Evolutionary conservation across 2,329 filamentous ascomycete genomes (phyloP), one percentile per base, ranked within the genome.

Genomic region (Trichoderma simmonsii): DNA sequence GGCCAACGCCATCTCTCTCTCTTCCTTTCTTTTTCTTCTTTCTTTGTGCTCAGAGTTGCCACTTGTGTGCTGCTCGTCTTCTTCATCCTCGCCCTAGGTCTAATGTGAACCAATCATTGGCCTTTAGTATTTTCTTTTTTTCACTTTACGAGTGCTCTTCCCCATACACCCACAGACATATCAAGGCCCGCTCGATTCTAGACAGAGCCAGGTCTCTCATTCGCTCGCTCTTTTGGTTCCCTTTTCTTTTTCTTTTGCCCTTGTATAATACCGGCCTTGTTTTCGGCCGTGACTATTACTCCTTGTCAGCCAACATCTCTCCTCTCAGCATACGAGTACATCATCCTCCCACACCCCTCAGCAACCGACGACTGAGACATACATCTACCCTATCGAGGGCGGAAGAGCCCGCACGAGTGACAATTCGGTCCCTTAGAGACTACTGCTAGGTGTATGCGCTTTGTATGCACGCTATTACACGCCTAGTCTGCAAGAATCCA

Each of bases 361-460:
- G 51, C 21, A 60, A 8, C 57, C 43, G 39, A 28, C 60, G 59
- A 70, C 71, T 71, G 60, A 72, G 67, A 72, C 71, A 70, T 59
- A 72, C 71, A 56, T 71, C 34, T 57, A 21, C 59, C 71, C 56
- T 64, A 72, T 72, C 71, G 67, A 70, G 63, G 54, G 65, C 70
- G 61, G 28, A 26, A 59, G 54, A 61, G 57, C 57, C 57, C 51
- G 32, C 34, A n/a, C 26, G 60, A 36, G 48, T 32, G 48, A 57
- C 60, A 32, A 24, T 26, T 62, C 30, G 9, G 21, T 43, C 21
- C 43, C 43, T 6, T 1, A 34, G 8, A 24, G 51, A n/a, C 28
- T 51, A 62, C 28, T 62, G 18, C n/a, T 32, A 21, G 26, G 0
- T 4, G 28, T 59, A 36, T 61, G 59, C 34, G 8, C 12, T 43